Evolutionary conservation across 192 early-diverging fungal species (phyloP).

Genomic region (Rhizoclosmatium sp.): DNA sequence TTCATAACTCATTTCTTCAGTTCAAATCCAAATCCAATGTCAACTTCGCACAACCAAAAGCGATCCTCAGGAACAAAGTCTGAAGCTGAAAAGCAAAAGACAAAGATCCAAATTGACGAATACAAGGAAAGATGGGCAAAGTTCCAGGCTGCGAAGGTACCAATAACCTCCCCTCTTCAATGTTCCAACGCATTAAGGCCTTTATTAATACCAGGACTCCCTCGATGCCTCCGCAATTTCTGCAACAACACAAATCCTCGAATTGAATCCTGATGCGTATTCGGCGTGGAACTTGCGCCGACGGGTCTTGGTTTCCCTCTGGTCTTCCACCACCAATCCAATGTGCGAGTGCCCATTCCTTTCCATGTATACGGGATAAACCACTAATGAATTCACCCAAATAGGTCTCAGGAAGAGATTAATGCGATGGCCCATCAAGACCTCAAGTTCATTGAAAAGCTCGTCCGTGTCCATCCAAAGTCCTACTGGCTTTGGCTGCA

Average conservation of each 20-base stretch:
- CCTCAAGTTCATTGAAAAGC: constrained; percentile 77
- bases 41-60: constrained; percentile 29
- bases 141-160: neutral
- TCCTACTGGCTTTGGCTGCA: constrained; percentile 99
- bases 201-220: neutral
- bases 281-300: constrained; percentile 95
- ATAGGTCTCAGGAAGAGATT: constrained; percentile 47
- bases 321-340: neutral
- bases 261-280: constrained; percentile 90
- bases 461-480: constrained; percentile 83
- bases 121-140: neutral
- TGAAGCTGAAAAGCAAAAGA: constrained; percentile 12
- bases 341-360: no score
- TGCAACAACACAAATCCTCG: constrained; percentile 75
- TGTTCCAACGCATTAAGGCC: neutral
- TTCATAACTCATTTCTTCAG: no score
- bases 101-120: neutral
- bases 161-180: neutral
- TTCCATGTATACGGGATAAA: neutral
- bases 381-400: neutral
- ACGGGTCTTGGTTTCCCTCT: constrained; percentile 60
- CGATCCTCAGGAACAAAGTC: neutral
- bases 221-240: constrained; percentile 60
- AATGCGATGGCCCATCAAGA: constrained; percentile 65
- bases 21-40: neutral